Evolutionary conservation across 805 yeast genomes (phyloP).

Genomic region (Hanseniaspora pseudoguilliermondii): DNA sequence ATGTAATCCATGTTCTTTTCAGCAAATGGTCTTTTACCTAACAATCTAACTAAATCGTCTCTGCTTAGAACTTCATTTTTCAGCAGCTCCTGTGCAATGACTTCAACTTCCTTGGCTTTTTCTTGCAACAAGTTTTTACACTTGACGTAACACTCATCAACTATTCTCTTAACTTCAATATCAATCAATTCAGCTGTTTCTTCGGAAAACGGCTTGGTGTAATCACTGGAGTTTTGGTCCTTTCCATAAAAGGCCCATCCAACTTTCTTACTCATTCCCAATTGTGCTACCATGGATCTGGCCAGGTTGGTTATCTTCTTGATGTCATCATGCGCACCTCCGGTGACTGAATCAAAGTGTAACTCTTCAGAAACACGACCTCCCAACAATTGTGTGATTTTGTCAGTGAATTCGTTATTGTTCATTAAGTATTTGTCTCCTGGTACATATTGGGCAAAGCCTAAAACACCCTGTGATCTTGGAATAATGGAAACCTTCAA

Average conservation of each 20-base stretch:
- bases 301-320: conserved; percentile 85
- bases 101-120: conserved; percentile 59
- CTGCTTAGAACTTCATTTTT: conserved; percentile 82
- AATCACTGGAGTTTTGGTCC: conserved; percentile 38
- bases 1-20: conserved; percentile 78
- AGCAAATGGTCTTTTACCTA: conserved; percentile 87
- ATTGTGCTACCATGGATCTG: conserved; percentile 70
- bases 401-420: conserved; percentile 60
- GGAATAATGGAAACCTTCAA: conserved; percentile 90
- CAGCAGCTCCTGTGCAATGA: conserved; percentile 77
- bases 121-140: conserved; percentile 61
- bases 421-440: conserved; percentile 73
- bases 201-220: conserved; percentile 81
- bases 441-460: conserved; percentile 92
- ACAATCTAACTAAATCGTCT: conserved; percentile 77
- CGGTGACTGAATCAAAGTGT: conserved; percentile 74
- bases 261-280: conserved; percentile 76
- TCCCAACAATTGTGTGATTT: conserved; percentile 90
- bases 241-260: conserved; percentile 52
- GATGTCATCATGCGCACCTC: conserved; percentile 89
- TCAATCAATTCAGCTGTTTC: conserved; percentile 75
- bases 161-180: conserved; percentile 65
- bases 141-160: conserved; percentile 57
- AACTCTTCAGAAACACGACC: conserved; percentile 87
- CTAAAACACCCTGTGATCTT: conserved; percentile 86